Conservation (phyloP, 2,329 filamentous ascomycete species). For the Phialophora expanda region DNA sequence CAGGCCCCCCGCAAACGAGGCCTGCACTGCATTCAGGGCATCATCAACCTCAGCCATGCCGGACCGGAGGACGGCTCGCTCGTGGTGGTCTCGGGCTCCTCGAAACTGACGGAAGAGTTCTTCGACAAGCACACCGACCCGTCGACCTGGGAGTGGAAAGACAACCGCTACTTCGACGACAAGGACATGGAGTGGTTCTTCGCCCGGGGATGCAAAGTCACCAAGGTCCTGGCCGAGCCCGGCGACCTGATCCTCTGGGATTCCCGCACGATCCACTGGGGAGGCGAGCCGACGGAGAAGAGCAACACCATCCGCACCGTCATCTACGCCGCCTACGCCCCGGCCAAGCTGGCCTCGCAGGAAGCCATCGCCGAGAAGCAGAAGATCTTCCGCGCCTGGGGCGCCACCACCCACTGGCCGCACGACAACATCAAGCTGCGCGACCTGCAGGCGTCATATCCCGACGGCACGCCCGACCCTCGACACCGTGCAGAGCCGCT, state of each 20-base stretch:
- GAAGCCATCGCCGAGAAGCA: slow-evolving; percentile 46
- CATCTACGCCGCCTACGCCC: slow-evolving; percentile 49
- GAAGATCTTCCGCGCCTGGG: slow-evolving; percentile 44
- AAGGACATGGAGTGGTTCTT: slow-evolving; percentile 54
- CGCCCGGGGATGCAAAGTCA: slow-evolving; percentile 46
- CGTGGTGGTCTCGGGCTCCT: slow-evolving; percentile 52
- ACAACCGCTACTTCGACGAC: slow-evolving; percentile 52
- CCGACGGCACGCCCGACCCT: slow-evolving; percentile 46
- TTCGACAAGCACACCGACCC: slow-evolving; percentile 48
- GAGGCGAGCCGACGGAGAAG: slow-evolving; percentile 43
- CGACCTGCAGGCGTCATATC: slow-evolving; percentile 29
- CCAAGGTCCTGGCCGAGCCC: slow-evolving; percentile 51
- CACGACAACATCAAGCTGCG: slow-evolving; percentile 46
- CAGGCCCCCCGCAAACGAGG: slow-evolving; percentile 39
- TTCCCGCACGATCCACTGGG: slow-evolving; percentile 56
- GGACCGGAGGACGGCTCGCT: slow-evolving; percentile 56
- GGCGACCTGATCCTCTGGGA: slow-evolving; percentile 56
- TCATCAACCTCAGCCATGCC: slow-evolving; percentile 53
- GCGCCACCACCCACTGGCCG: slow-evolving; percentile 50
- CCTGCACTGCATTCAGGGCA: slow-evolving; percentile 47
- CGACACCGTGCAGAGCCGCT: slow-evolving; percentile 48
- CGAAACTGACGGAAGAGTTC: slow-evolving; percentile 53
- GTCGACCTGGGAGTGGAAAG: slow-evolving; percentile 45
- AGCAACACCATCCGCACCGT: slow-evolving; percentile 47
- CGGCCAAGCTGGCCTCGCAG: slow-evolving; percentile 44